phyloP scores from a whole-genome alignment of 2,329 filamentous ascomycete genomes.

The Neofusicoccum cordaticola region DNA sequence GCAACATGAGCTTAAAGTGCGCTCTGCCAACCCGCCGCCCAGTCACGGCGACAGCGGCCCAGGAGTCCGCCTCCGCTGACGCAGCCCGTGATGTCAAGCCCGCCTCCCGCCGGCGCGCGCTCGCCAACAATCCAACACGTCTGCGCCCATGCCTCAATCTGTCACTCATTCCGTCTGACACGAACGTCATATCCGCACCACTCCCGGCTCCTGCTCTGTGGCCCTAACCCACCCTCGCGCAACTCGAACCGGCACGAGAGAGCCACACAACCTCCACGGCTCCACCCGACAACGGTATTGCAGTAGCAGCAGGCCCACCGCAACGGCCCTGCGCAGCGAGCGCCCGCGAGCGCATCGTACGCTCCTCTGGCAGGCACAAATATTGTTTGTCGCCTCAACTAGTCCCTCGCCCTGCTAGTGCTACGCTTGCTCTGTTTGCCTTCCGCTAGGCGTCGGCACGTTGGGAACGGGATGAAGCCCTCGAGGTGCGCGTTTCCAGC shows the following conservation, averaged over 20 bases:
- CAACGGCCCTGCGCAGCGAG: too few species aligned
- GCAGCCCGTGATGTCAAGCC: constrained; percentile 13
- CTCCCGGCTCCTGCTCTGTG: not conserved
- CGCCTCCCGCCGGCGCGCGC: not conserved
- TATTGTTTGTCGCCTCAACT: too few species aligned
- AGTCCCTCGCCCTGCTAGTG: too few species aligned
- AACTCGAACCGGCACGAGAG: not conserved
- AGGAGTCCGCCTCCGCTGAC: not conserved
- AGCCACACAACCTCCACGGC: too few species aligned
- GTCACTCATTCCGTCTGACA: not conserved
- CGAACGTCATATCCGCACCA: constrained; percentile 11
- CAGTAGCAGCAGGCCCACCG: too few species aligned
- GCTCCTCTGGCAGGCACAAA: too few species aligned
- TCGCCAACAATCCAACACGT: not conserved
- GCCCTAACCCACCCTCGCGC: not conserved
- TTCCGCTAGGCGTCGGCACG: too few species aligned
- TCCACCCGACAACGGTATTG: too few species aligned
- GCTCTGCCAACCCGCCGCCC: not conserved
- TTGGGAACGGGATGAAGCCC: too few species aligned
- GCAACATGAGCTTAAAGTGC: constrained; percentile 2
- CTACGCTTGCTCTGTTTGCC: too few species aligned
- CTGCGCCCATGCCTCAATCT: not conserved
- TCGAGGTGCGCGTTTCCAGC: too few species aligned
- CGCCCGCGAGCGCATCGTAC: too few species aligned
- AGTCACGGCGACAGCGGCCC: not conserved